Evolutionary conservation across 1,284 basidiomycete genomes (phyloP).

Genomic region (Psilocybe mexicana): DNA sequence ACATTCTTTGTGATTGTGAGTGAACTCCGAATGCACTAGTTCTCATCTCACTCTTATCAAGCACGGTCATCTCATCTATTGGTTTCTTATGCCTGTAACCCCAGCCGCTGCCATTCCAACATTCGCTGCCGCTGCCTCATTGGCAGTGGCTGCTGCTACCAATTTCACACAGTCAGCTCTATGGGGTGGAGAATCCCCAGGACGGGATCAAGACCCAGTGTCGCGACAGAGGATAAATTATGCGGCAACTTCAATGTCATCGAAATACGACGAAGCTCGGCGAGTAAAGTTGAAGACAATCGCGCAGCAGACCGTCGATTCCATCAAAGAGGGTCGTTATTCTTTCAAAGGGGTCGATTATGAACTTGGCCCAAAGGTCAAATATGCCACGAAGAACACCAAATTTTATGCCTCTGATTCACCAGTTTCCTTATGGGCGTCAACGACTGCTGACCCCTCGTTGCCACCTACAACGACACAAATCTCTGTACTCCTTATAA

Average conservation of each 20-base stretch:
- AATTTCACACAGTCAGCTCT: neutral
- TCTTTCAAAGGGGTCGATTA: slow-evolving; percentile 18
- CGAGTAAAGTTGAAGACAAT: slow-evolving; percentile 23
- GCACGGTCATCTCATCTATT: no score
- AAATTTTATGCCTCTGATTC: slow-evolving; percentile 21
- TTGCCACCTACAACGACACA: slow-evolving; percentile 9
- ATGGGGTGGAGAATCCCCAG: neutral
- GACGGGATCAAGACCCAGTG: neutral
- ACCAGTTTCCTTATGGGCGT: slow-evolving; percentile 19
- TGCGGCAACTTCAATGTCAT: neutral
- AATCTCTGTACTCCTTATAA: slow-evolving; percentile 25
- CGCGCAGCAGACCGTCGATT: slow-evolving; percentile 21
- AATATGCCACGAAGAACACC: slow-evolving; percentile 19
- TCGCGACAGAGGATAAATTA: neutral
- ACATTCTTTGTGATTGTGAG: no score
- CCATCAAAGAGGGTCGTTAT: slow-evolving; percentile 20
- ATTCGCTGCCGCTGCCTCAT: neutral
- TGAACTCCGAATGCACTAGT: no score
- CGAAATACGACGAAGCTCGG: slow-evolving; percentile 20
- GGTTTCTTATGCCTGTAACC: no score
- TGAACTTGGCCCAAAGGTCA: slow-evolving; percentile 10
- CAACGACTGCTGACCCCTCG: slow-evolving; percentile 7
- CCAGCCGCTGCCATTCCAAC: neutral
- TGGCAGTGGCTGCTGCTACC: neutral
- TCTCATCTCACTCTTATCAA: no score